Conservation (phyloP, 345 rosid genomes). For the Gossypium herbaceum region DNA sequence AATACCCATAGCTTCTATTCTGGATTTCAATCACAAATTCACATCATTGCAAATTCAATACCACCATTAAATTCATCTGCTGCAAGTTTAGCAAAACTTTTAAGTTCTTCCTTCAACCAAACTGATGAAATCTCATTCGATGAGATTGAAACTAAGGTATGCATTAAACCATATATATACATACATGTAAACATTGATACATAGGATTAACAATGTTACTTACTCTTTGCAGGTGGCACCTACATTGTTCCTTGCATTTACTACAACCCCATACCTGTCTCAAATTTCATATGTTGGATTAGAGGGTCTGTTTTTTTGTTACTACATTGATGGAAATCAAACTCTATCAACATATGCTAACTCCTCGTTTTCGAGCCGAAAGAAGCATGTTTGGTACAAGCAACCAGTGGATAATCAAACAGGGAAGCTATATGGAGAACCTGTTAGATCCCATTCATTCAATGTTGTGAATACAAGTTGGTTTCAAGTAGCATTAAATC, state of each 20-base stretch:
- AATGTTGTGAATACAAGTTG: conserved; percentile 21
- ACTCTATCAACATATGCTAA: conserved; percentile 31
- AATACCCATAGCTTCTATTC: conserved; percentile 7
- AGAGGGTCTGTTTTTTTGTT: conserved; percentile 37
- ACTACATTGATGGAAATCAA: conserved; percentile 27
- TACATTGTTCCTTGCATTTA: conserved; percentile 33
- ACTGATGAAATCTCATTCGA: conserved; percentile 17
- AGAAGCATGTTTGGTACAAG: conserved; percentile 26
- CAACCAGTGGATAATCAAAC: conserved; percentile 33
- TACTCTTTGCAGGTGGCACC: conserved; percentile 38
- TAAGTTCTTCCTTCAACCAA: conserved; percentile 24
- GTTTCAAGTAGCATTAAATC: conserved; percentile 33
- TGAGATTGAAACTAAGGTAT: conserved; percentile 28
- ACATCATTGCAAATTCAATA: conserved; percentile 17
- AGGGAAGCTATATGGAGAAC: conserved; percentile 35
- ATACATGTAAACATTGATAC: no score
- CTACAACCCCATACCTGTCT: conserved; percentile 32
- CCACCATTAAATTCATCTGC: conserved; percentile 31
- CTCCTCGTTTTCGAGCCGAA: conserved; percentile 11
- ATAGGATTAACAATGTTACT: neutral
- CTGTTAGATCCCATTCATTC: conserved; percentile 12
- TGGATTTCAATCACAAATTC: conserved; percentile 28
- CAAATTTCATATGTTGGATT: conserved; percentile 42
- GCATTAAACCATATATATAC: neutral
- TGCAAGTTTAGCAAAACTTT: conserved; percentile 24